Evolutionary conservation across 2,329 filamentous ascomycete genomes (phyloP).

Genomic region (Fusarium cyanostomum): DNA sequence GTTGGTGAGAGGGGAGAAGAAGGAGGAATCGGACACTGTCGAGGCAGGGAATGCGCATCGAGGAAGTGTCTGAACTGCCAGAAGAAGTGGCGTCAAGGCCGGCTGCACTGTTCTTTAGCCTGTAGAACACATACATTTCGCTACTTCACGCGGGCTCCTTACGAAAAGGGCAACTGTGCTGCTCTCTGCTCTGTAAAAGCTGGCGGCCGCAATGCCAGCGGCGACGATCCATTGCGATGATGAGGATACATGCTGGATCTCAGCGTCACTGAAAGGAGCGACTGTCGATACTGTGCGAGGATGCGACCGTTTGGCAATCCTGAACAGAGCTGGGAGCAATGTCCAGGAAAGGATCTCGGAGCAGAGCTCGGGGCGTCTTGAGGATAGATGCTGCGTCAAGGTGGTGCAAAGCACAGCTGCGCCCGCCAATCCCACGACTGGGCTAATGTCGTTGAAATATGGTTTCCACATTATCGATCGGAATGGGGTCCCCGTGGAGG

Average conservation of each 20-base stretch:
- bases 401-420: conserved; percentile 42
- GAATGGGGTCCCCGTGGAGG: background rate
- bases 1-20: background rate
- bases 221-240: conserved; percentile 25
- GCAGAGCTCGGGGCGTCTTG: conserved; percentile 39
- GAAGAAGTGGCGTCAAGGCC: conserved; percentile 36
- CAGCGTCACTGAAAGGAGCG: background rate
- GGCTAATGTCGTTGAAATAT: background rate
- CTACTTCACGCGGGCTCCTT: background rate
- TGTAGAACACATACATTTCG: too few species aligned
- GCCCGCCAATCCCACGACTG: conserved; percentile 1
- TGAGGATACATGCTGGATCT: background rate
- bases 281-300: fast-evolving
- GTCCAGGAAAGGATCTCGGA: conserved; percentile 50
- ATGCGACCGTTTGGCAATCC: background rate
- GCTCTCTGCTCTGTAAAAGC: conserved; percentile 33
- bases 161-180: conserved; percentile 3
- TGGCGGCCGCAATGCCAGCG: background rate
- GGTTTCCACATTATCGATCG: background rate
- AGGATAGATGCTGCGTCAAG: conserved; percentile 30
- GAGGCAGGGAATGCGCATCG: background rate
- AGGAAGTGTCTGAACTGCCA: conserved; percentile 15
- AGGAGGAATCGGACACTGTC: background rate
- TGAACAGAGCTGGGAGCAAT: conserved; percentile 40
- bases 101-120: conserved; percentile 28